phyloP scores from a whole-genome alignment of 164 flowering plant genomes.

The Chimonanthus praecox region DNA sequence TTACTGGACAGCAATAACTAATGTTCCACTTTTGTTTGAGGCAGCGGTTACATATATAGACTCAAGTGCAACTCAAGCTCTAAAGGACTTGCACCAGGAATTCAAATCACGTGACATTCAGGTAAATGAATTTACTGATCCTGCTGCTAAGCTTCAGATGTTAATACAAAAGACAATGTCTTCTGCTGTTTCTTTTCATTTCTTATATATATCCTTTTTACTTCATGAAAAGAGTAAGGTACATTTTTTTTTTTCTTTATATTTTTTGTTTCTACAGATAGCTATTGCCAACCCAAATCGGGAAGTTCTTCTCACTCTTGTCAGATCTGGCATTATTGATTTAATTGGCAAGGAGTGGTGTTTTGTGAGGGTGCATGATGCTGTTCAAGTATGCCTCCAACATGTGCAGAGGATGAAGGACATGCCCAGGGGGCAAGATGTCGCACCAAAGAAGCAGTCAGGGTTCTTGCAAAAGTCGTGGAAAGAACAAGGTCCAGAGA shows the following conservation, averaged over 20 bases:
- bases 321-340: conserved; percentile 66
- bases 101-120: conserved; percentile 78
- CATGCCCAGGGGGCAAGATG: conserved; percentile 19
- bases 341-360: conserved; percentile 94
- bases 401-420: conserved; percentile 52
- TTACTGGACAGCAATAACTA: neutral
- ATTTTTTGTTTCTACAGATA: conserved; percentile 34
- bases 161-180: neutral
- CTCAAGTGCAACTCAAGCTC: conserved; percentile 92
- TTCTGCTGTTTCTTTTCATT: too few species aligned
- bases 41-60: conserved; percentile 95
- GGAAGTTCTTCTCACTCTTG: conserved; percentile 65
- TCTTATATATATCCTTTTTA: too few species aligned
- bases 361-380: conserved; percentile 95
- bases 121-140: conserved; percentile 25
- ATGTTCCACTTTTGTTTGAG: conserved; percentile 8
- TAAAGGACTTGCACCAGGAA: conserved; percentile 83
- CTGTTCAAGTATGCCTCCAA: conserved; percentile 94
- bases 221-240: neutral
- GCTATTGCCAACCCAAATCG: conserved; percentile 88
- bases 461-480: conserved; percentile 35
- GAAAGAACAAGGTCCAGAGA: conserved; percentile 31
- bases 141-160: neutral
- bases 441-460: conserved; percentile 16
- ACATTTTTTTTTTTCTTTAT: conserved; percentile 3